Base-by-base conservation (phyloP, 257 asterid genomes). In the Gynochthodes officinalis region DNA sequence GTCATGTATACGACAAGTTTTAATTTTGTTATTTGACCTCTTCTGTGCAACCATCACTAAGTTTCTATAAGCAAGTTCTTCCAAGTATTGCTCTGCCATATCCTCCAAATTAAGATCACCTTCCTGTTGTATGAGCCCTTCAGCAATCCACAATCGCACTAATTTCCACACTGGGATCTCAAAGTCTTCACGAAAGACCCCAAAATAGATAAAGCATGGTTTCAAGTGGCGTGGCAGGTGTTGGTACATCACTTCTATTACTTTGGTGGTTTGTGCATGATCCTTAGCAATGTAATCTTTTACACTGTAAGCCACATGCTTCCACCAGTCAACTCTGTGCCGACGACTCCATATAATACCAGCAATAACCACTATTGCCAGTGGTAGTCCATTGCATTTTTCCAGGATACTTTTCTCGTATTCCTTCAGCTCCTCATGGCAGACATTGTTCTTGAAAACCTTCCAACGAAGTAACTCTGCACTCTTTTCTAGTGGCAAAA, bases 361-460 rank as follows among this genome's bases (percentile, higher is more conserved):
- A 11, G 82, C 85, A 19, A 81, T 69, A 6, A 77, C 75, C 53
- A 77, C 75, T 21, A 81, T 18, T 6, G 68, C 48, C 49, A 68
- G 33, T 0, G 73, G 73, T 4, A 68, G 1, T 33, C 73, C 62
- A 1, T 21, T 48, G n/a, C 62, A 71, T 53, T 42, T 75, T 53
- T 5, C 5, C 9, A 46, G 49, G 14, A 49, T 72, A 12, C 4
- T 2, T 27, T 15, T 25, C 69, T 40, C 74, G 35, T 11, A 14
- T 11, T 42, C 8, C 43, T 66, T 46, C 72, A 71, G 18, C 11
- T 35, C 18, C 9, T 8, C 1, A 0, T 76, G 76, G 62, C 76
- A 71, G 7, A 23, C 33, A 3, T 70, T 10, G 9, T 64, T 15
- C 28, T 73, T 64, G 44, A 72, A 67, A 21, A 65, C 73, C 62